These are phyloP conservation scores for Raphanus sativus DNA, from an alignment of 345 rosid species.

Conservation along the genomic window DNA sequence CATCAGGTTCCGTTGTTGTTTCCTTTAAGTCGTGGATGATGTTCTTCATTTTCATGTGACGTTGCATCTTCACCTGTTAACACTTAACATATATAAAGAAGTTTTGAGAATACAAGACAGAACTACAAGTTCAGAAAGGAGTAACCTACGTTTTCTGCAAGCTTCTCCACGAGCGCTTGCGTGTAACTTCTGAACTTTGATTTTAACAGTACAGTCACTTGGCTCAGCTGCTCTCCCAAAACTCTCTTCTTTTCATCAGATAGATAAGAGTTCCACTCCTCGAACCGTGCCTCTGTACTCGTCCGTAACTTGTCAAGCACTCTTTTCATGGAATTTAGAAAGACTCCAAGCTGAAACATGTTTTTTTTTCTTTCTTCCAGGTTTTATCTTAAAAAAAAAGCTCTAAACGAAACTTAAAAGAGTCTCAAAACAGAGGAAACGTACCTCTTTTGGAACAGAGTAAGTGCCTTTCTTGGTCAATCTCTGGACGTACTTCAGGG, in stretches of 20 bases:
- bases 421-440: neutral
- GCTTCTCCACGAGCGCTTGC: constrained; percentile 79
- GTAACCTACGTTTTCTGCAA: constrained; percentile 72
- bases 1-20: constrained; percentile 59
- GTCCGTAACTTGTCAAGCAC: constrained; percentile 63
- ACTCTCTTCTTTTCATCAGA: constrained; percentile 53
- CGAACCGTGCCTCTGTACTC: constrained; percentile 59
- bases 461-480: constrained; percentile 50
- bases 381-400: too few species aligned
- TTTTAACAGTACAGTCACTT: constrained; percentile 76
- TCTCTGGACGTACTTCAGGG: constrained; percentile 73
- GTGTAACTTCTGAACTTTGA: constrained; percentile 63
- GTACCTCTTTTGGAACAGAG: too few species aligned
- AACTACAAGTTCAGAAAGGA: neutral
- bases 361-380: neutral
- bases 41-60: constrained; percentile 67
- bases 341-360: constrained; percentile 64
- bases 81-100: neutral
- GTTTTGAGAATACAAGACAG: neutral
- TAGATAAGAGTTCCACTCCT: constrained; percentile 63
- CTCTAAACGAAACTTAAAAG: too few species aligned
- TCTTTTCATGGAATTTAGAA: constrained; percentile 82
- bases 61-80: constrained; percentile 60
- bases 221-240: constrained; percentile 70
- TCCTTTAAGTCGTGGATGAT: constrained; percentile 73